Evolutionary conservation across 1,284 basidiomycete species (phyloP).

Genomic region (Ustilago vetiveriae): DNA sequence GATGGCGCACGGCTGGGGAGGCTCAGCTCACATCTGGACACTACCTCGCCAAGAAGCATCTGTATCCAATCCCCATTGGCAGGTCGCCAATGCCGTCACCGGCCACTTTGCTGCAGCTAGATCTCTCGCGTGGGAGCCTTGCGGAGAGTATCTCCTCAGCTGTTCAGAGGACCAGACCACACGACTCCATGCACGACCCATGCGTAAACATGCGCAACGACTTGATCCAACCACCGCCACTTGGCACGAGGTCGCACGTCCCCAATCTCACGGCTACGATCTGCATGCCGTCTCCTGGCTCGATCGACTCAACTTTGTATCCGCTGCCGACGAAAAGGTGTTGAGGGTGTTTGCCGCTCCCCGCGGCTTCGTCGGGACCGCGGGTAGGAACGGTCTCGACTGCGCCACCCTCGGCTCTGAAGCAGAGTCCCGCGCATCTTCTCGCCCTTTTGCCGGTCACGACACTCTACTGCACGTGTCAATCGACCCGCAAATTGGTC

Average conservation of each 20-base stretch:
- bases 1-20: slow-evolving; percentile 61
- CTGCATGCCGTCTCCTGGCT: slow-evolving; percentile 59
- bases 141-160: slow-evolving; percentile 58
- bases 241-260: slow-evolving; percentile 66
- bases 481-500: slow-evolving; percentile 11
- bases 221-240: slow-evolving; percentile 11
- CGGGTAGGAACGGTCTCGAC: slow-evolving; percentile 27
- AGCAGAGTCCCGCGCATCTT: slow-evolving; percentile 27
- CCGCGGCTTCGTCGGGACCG: slow-evolving; percentile 56
- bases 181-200: slow-evolving; percentile 53
- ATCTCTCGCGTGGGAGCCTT: slow-evolving; percentile 59
- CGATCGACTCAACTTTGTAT: slow-evolving; percentile 59
- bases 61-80: slow-evolving; percentile 19
- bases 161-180: slow-evolving; percentile 62
- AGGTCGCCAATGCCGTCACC: slow-evolving; percentile 32
- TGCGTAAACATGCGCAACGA: slow-evolving; percentile 12
- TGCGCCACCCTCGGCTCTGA: slow-evolving; percentile 40
- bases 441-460: slow-evolving; percentile 6
- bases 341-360: slow-evolving; percentile 63
- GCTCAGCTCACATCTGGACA: slow-evolving; percentile 60
- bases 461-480: slow-evolving; percentile 18
- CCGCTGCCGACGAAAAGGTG: slow-evolving; percentile 66
- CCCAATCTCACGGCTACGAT: slow-evolving; percentile 65
- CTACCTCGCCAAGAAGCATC: neutral
- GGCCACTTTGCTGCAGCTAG: slow-evolving; percentile 59